These are phyloP conservation scores for Diaporthe nobilis DNA, from an alignment of 2,329 filamentous ascomycete genomes.

Conservation along the genomic window DNA sequence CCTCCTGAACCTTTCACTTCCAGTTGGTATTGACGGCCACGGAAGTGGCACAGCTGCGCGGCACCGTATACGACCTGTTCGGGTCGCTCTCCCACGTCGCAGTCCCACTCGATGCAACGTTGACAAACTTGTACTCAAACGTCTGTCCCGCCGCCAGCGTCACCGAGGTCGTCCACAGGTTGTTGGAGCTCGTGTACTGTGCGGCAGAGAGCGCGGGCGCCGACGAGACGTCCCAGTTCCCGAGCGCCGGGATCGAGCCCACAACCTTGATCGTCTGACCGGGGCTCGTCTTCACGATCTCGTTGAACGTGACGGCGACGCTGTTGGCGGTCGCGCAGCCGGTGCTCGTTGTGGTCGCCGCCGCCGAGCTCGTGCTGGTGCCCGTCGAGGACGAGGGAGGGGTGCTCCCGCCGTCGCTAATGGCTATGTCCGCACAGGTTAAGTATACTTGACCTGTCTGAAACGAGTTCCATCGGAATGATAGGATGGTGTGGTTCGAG, in stretches of 20 bases:
- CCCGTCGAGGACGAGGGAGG: constrained; percentile 41
- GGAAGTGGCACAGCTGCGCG: constrained; percentile 44
- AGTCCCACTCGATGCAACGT: constrained; percentile 62
- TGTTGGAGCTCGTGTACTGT: constrained; percentile 67
- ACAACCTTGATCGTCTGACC: constrained; percentile 66
- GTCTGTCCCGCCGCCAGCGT: constrained; percentile 64
- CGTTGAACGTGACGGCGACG: constrained; percentile 59
- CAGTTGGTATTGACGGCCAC: constrained; percentile 47
- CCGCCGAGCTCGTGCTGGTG: constrained; percentile 41
- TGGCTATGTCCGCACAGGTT: constrained; percentile 66
- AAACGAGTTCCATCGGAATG: constrained; percentile 68
- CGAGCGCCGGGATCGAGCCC: constrained; percentile 60
- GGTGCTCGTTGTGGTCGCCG: constrained; percentile 43
- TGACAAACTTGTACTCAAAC: constrained; percentile 75
- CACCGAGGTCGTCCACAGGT: constrained; percentile 67
- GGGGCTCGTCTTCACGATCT: constrained; percentile 59
- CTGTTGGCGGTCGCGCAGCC: constrained; percentile 51
- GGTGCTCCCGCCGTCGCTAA: constrained; percentile 46
- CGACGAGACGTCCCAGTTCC: constrained; percentile 62
- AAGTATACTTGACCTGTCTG: constrained; percentile 69
- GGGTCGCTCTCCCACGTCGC: constrained; percentile 72
- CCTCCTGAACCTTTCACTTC: constrained; percentile 42
- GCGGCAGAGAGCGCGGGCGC: constrained; percentile 66
- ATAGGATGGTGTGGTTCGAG: constrained; percentile 65
- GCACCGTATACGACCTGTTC: constrained; percentile 55